These are phyloP conservation scores for Pseudogymnoascus sp. DNA, from an alignment of 2,329 filamentous ascomycete genomes.

Conservation along the genomic window DNA sequence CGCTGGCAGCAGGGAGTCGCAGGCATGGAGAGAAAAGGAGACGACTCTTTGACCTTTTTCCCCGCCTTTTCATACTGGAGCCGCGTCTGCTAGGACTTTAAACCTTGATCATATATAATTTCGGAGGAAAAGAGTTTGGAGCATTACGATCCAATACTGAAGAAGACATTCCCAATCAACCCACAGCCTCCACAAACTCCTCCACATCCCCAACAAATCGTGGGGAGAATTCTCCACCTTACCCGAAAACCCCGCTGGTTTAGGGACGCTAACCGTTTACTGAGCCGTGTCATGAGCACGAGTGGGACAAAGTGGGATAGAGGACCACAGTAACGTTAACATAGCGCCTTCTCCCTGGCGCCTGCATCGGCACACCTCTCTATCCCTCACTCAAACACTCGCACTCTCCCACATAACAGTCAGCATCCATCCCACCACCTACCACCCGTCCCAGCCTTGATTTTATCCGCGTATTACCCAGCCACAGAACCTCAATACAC, in stretches of 20 bases:
- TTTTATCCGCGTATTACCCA: constrained; percentile 1
- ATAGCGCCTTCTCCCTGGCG: not conserved
- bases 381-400: not conserved
- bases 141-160: not conserved
- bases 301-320: not conserved
- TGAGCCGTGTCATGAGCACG: not conserved
- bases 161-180: not conserved
- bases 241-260: not conserved
- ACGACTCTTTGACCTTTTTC: not conserved
- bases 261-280: not conserved
- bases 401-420: not conserved
- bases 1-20: not conserved
- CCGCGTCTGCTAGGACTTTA: not conserved
- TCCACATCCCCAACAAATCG: constrained; percentile 4
- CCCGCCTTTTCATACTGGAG: not conserved
- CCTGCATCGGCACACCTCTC: not conserved
- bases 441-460: not conserved
- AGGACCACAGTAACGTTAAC: not conserved
- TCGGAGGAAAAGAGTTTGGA: not conserved
- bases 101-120: not conserved
- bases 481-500: not conserved
- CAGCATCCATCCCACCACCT: not conserved
- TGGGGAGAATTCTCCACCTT: constrained; percentile 8
- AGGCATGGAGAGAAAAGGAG: not conserved
- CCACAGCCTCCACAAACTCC: not conserved